Conservation (phyloP, 2,329 filamentous ascomycete species). For the Colletotrichum sojae region DNA sequence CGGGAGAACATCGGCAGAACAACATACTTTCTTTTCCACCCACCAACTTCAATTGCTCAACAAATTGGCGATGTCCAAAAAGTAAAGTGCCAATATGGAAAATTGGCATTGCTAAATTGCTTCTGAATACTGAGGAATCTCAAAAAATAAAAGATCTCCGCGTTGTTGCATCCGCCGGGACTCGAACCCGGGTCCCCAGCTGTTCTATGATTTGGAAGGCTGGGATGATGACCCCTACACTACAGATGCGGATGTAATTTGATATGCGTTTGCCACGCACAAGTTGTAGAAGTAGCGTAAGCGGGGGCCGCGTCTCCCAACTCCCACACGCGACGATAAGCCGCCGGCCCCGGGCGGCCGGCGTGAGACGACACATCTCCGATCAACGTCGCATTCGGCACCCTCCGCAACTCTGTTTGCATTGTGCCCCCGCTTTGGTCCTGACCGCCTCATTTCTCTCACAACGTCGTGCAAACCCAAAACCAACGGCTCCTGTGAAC, state of each 20-base stretch:
- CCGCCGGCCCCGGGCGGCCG: too few species aligned
- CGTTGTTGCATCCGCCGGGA: conserved; percentile 7
- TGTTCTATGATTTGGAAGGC: conserved; percentile 1
- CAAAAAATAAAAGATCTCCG: not conserved
- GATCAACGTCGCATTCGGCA: conserved; percentile 2
- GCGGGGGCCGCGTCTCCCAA: too few species aligned
- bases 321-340: too few species aligned
- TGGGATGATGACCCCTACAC: conserved; percentile 32
- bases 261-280: not conserved
- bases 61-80: too few species aligned
- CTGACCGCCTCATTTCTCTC: conserved; percentile 1
- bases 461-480: not conserved
- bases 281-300: not conserved
- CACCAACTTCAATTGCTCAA: too few species aligned
- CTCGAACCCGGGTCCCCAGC: conserved; percentile 31
- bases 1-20: too few species aligned
- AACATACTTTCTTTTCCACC: too few species aligned
- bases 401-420: conserved; percentile 27
- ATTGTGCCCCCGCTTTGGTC: conserved; percentile 12
- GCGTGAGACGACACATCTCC: not conserved
- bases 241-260: conserved; percentile 1
- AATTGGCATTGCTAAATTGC: too few species aligned
- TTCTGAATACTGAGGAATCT: too few species aligned
- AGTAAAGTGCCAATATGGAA: too few species aligned
- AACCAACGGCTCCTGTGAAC: not conserved